Percentiles rank a stretch among this genome's conserved stretches.
These are phyloP conservation scores for Stenocarpella maydis DNA, from an alignment of 2,329 filamentous ascomycete genomes.

Conservation along the genomic window DNA sequence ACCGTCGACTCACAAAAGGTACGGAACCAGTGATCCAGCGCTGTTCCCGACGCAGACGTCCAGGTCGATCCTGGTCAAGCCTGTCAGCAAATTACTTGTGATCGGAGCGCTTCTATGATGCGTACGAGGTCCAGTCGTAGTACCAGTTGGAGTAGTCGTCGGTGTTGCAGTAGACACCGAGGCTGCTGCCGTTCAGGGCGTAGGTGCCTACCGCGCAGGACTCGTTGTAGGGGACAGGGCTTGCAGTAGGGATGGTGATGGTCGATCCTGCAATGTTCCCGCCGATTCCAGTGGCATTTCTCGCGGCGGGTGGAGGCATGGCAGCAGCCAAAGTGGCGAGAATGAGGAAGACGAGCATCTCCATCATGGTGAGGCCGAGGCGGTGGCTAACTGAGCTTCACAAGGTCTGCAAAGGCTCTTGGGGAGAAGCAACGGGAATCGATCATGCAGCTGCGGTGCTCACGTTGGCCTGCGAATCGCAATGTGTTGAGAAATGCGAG, in stretches of 20 bases:
- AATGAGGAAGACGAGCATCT: not conserved
- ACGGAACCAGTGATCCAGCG: conserved; percentile 37
- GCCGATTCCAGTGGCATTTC: conserved; percentile 11
- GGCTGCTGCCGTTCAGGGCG: conserved; percentile 43
- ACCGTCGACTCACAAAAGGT: not conserved
- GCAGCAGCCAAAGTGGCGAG: not conserved
- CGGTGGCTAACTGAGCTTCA: not conserved
- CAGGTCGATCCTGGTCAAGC: conserved; percentile 47
- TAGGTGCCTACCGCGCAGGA: conserved; percentile 49
- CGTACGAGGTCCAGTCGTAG: conserved; percentile 52
- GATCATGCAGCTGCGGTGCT: not conserved
- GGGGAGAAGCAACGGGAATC: not conserved
- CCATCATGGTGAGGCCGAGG: not conserved
- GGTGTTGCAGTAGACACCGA: conserved; percentile 52
- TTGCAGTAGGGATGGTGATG: conserved; percentile 17
- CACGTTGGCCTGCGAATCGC: not conserved
- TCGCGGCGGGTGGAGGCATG: not conserved
- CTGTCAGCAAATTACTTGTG: conserved; percentile 11
- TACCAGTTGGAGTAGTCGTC: conserved; percentile 44
- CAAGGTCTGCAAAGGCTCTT: not conserved
- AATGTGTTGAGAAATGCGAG: too few species aligned
- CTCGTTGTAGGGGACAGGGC: conserved; percentile 26
- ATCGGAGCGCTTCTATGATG: not conserved
- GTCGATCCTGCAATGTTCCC: conserved; percentile 15
- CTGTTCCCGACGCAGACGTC: conserved; percentile 44